Evolutionary conservation across 768 basidiomycete species (phyloP), one percentile per base, ranked within the genome.

Genomic region (Naganishia kalamii): DNA sequence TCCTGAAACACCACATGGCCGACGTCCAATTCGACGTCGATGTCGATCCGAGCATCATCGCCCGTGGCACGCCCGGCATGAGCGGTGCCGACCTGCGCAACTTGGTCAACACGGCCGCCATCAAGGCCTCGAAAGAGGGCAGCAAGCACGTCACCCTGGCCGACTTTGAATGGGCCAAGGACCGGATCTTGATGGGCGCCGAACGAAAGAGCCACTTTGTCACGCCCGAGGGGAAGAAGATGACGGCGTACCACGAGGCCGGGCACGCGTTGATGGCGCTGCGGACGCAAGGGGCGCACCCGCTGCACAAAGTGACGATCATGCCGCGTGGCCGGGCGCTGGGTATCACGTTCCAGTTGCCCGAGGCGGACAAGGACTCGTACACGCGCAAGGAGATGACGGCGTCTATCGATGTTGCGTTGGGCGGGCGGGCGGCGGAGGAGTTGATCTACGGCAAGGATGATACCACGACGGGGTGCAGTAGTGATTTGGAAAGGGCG

Each of bases 91-190:
- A 98, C 80, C 77, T 98, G 40, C 90, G 98, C 76, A 98, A 98
- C 76, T 85, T 98, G 84, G 88, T 97, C 71, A 99, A 99, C 87
- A 80, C 81, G 82, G 96, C 96, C 15, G 96, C 96, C 3, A 90
- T 98, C 61, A 89, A 94, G 76, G 96, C 96, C 11, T 87, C 91
- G 13, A 87, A 89, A 72, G 90, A 97, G 70, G 85, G 84, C 8
- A 87, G 85, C 46, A 82, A 80, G 51, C 83, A 85, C 67, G 92
- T 99, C 6, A 79, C 79, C 25, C 50, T 63, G 21, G 15, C 23
- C 17, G 66, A 99, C 76, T 89, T 98, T 75, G 94, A 98, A 80
- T 99, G 96, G 96, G 96, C 96, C 13, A 96, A 90, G 82, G 91
- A 94, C 78, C 88, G 91, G 63, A 97, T 98, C 66, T 80, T 96